Conservation (phyloP, 2,329 filamentous ascomycete species). For the Trichoderma citrinoviride region DNA sequence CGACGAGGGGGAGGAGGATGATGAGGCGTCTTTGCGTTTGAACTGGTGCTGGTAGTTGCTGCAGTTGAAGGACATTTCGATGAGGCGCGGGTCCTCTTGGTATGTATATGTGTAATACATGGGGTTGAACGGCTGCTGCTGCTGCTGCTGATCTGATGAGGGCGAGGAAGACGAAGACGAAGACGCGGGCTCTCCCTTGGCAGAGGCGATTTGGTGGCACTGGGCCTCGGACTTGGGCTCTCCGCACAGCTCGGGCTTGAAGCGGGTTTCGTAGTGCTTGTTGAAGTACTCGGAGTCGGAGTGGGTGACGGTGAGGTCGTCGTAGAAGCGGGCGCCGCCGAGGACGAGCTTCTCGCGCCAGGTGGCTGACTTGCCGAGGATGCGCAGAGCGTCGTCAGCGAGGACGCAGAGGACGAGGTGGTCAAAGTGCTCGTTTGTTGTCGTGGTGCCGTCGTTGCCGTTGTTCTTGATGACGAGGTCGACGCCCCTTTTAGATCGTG, state of each 20-base stretch:
- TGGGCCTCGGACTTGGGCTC: slow-evolving; percentile 44
- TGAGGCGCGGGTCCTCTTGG: slow-evolving; percentile 51
- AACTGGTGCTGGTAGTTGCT: slow-evolving; percentile 75
- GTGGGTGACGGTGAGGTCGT: slow-evolving; percentile 71
- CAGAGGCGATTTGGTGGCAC: slow-evolving; percentile 40
- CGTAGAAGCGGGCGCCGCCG: slow-evolving; percentile 65
- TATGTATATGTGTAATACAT: slow-evolving; percentile 67
- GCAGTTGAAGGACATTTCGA: slow-evolving; percentile 73
- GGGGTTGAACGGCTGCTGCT: slow-evolving; percentile 57
- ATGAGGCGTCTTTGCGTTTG: slow-evolving; percentile 32
- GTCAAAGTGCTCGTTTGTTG: slow-evolving; percentile 55
- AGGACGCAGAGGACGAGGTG: slow-evolving; percentile 65
- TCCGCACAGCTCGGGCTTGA: slow-evolving; percentile 50
- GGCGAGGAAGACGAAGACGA: slow-evolving; percentile 27
- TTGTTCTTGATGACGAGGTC: slow-evolving; percentile 52
- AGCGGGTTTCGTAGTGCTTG: slow-evolving; percentile 64
- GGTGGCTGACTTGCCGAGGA: slow-evolving; percentile 57
- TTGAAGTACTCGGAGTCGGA: slow-evolving; percentile 63
- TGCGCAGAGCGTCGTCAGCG: slow-evolving; percentile 61
- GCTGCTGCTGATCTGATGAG: neutral
- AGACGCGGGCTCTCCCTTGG: slow-evolving; percentile 41
- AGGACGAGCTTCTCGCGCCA: slow-evolving; percentile 65
- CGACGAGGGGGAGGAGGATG: slow-evolving; percentile 27
- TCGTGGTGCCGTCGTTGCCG: slow-evolving; percentile 42
- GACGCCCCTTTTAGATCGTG: slow-evolving; percentile 51